Conservation (phyloP, 1,284 basidiomycete genomes). For the Lentinula novae-zelandiae region DNA sequence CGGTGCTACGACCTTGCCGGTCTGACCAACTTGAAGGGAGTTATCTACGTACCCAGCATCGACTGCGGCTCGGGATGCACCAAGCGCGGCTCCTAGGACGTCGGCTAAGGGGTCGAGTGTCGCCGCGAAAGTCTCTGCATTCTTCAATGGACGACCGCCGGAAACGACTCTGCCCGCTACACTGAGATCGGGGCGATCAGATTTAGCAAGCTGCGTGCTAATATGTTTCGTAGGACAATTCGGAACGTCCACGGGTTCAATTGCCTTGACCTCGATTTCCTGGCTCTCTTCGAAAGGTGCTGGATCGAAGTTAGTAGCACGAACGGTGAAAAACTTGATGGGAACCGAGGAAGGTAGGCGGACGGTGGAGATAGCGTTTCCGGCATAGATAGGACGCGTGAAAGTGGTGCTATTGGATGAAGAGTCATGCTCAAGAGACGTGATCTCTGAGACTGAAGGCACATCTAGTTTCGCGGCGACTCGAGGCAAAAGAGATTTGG, state of each 20-base stretch:
- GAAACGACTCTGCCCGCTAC: constrained; percentile 89
- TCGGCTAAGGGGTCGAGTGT: constrained; percentile 94
- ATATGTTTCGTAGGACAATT: constrained; percentile 73
- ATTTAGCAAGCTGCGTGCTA: constrained; percentile 84
- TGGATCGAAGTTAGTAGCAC: constrained; percentile 90
- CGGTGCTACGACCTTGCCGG: constrained; percentile 94
- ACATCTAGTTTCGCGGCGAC: constrained; percentile 86
- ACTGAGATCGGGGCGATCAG: constrained; percentile 91
- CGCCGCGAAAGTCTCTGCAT: constrained; percentile 86
- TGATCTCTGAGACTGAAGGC: constrained; percentile 89
- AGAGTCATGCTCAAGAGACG: constrained; percentile 74
- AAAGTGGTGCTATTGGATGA: constrained; percentile 75
- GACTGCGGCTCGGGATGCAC: constrained; percentile 95
- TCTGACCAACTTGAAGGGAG: constrained; percentile 97
- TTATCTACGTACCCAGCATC: constrained; percentile 99
- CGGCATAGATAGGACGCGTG: constrained; percentile 95
- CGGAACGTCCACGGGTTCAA: constrained; percentile 66
- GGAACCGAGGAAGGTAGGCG: constrained; percentile 70
- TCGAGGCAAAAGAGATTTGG: constrained; percentile 73
- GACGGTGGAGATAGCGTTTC: constrained; percentile 95
- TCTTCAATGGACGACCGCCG: constrained; percentile 94
- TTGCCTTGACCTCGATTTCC: constrained; percentile 56
- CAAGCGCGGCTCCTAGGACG: constrained; percentile 90
- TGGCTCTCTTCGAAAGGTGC: constrained; percentile 50
- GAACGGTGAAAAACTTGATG: constrained; percentile 94